phyloP scores from a whole-genome alignment of 2,329 filamentous ascomycete species.

The Nothophaeocryptopus gaeumannii region DNA sequence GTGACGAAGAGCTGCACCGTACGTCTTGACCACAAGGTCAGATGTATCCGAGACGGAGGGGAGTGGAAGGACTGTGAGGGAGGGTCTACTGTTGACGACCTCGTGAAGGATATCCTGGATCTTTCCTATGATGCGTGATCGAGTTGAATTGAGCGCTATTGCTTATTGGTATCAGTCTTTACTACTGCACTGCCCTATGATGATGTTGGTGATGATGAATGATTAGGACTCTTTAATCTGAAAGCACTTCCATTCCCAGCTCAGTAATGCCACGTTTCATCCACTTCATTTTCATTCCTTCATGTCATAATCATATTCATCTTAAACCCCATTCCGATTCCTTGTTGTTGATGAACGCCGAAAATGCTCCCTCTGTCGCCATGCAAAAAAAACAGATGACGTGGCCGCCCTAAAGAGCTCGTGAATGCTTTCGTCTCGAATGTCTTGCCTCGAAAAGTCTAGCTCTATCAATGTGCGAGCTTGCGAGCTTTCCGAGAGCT shows the following conservation, averaged over 20 bases:
- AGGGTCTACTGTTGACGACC: conserved; percentile 65
- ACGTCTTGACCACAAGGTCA: conserved; percentile 70
- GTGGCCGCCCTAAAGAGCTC: no score
- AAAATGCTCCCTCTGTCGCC: conserved; percentile 10
- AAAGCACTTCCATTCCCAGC: background rate
- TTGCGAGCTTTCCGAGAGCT: background rate
- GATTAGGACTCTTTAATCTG: background rate
- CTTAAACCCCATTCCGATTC: background rate
- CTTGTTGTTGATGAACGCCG: background rate
- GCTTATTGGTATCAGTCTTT: background rate
- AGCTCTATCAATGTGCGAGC: background rate
- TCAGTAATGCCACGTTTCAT: background rate
- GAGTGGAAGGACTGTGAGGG: conserved; percentile 76
- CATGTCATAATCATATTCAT: conserved; percentile 13
- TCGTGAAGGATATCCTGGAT: conserved; percentile 65
- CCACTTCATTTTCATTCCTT: conserved; percentile 4
- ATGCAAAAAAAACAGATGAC: conserved; percentile 5
- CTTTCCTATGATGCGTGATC: conserved; percentile 14
- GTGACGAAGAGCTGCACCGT: conserved; percentile 50
- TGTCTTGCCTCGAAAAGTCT: no score
- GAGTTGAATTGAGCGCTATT: conserved; percentile 3
- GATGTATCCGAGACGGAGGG: conserved; percentile 78
- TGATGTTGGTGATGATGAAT: background rate
- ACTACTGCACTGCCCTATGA: no score
- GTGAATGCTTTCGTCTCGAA: no score